Evolutionary conservation across 1,139 yeast species (phyloP), one percentile per base, ranked within the genome.

Genomic region (Geotrichum aggregatum): DNA sequence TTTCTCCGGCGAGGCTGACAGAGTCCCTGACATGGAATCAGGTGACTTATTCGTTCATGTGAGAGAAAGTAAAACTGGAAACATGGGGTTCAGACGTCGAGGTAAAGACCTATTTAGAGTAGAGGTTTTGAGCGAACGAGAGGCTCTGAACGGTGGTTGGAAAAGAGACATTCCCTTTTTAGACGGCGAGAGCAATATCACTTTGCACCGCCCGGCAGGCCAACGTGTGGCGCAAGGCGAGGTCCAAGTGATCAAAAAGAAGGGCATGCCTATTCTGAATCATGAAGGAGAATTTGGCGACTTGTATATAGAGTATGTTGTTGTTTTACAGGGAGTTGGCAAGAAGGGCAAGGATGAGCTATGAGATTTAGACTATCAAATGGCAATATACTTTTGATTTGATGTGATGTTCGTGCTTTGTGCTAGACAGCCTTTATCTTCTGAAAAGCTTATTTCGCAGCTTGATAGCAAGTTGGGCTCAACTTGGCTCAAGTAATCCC

Each of bases 71-170:
- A 56, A 58, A 16, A 61, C 61, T 11, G 73, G 73, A 31, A 74
- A 71, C 26, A 70, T 88, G 79, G 98, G 98, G 2, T 92, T 84
- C 72, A 78, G 96, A 66, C 78, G 98, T 61, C 77, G 88, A 55
- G 86, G 86, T 26, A 67, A 76, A 58, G 75, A 86, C 63, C 71
- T 92, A 58, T 91, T 84, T 72, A 74, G 98, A 58, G 86, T 89
- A 0, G 98, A 92, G 66, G 83, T 80, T 1, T 66, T 92, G 46
- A 79, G 85, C 1, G 73, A 83, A 50, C 74, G 76, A 54, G 97
- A 92, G 66, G 87, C 98, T 0, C 52, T 80, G 6, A 48, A 65
- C 4, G 98, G 98, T 16, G 88, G 83, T 13, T 92, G 98, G 98
- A 64, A 68, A 40, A 74, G 96, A 52, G 66, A 67, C 8, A 73